phyloP scores from a whole-genome alignment of 2,329 filamentous ascomycete species.

The Didymella segeticola region DNA sequence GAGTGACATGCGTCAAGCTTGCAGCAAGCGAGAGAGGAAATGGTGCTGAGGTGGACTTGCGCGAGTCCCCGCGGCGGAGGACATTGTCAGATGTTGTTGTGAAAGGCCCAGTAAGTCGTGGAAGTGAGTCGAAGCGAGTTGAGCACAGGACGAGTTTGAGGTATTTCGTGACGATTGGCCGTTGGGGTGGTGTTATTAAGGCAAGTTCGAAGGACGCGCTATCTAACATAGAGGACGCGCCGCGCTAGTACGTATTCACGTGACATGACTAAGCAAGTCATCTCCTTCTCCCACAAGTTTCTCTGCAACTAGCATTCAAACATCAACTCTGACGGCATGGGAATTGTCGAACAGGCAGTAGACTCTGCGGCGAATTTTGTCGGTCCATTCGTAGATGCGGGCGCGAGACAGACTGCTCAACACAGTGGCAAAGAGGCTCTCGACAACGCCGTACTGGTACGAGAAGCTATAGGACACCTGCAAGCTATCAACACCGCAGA shows the following conservation, averaged over 20 bases:
- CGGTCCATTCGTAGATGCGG: slow-evolving; percentile 36
- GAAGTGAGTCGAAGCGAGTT: slow-evolving; percentile 1
- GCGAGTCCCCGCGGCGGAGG: slow-evolving; percentile 32
- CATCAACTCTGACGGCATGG: slow-evolving; percentile 27
- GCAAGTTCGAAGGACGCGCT: slow-evolving; percentile 23
- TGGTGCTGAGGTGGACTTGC: slow-evolving; percentile 29
- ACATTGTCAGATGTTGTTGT: slow-evolving; percentile 38
- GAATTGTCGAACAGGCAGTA: slow-evolving; percentile 39
- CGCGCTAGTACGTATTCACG: background rate
- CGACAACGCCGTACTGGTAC: slow-evolving; percentile 28
- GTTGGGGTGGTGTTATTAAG: slow-evolving; percentile 25
- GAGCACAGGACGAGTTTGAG: slow-evolving; percentile 2
- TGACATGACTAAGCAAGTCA: background rate
- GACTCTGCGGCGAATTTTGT: slow-evolving; percentile 44
- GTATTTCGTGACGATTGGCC: slow-evolving; percentile 21
- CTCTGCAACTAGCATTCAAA: background rate
- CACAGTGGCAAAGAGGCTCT: slow-evolving; percentile 11
- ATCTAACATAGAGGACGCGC: slow-evolving; percentile 2
- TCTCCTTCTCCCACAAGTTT: background rate
- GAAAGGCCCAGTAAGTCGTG: slow-evolving; percentile 4
- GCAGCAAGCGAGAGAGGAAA: slow-evolving; percentile 44
- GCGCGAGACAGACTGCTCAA: slow-evolving; percentile 9
- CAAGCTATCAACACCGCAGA: slow-evolving; percentile 45
- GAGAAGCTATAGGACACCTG: slow-evolving; percentile 39
- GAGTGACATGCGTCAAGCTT: slow-evolving; percentile 69